Percentiles rank a stretch among this genome's conserved stretches.
Conservation (phyloP, 2,329 filamentous ascomycete genomes). For the Claviceps maximensis region DNA sequence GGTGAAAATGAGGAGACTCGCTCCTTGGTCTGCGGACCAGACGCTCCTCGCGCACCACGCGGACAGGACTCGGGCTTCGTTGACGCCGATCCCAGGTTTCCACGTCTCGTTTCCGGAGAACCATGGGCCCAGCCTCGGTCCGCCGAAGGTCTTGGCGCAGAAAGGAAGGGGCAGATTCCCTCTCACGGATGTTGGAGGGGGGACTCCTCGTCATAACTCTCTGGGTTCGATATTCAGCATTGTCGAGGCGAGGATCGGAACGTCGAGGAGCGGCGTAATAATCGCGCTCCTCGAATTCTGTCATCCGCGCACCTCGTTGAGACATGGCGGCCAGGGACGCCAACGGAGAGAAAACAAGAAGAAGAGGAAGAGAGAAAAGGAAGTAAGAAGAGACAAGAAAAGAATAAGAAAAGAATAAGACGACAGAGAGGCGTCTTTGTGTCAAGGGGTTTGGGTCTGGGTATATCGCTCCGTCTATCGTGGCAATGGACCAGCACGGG, state of each 20-base stretch:
- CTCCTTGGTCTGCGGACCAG: conserved; percentile 30
- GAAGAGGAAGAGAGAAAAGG: not conserved
- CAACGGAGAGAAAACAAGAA: not conserved
- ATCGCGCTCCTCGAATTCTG: conserved; percentile 34
- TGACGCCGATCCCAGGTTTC: conserved; percentile 39
- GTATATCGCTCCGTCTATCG: not conserved
- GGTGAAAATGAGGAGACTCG: conserved; percentile 22
- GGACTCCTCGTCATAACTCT: conserved; percentile 13
- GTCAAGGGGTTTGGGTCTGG: not conserved
- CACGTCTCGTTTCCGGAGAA: conserved; percentile 41
- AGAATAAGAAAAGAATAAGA: not conserved
- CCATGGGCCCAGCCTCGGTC: conserved; percentile 35
- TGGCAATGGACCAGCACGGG: too few species aligned
- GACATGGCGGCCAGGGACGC: conserved; percentile 7
- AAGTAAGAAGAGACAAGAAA: not conserved
- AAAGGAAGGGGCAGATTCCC: conserved; percentile 35
- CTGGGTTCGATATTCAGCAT: conserved; percentile 14
- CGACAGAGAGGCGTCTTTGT: not conserved
- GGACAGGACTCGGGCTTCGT: conserved; percentile 30
- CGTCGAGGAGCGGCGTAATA: conserved; percentile 25
- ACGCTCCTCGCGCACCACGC: conserved; percentile 29
- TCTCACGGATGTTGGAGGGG: conserved; percentile 20
- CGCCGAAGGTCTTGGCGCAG: conserved; percentile 36
- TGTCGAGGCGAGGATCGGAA: conserved; percentile 15
- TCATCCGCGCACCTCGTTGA: conserved; percentile 11